Percentiles rank a stretch among this genome's conserved stretches.
These are phyloP conservation scores for Carnegiea gigantea DNA, from an alignment of 179 eudicot species.

Conservation along the genomic window DNA sequence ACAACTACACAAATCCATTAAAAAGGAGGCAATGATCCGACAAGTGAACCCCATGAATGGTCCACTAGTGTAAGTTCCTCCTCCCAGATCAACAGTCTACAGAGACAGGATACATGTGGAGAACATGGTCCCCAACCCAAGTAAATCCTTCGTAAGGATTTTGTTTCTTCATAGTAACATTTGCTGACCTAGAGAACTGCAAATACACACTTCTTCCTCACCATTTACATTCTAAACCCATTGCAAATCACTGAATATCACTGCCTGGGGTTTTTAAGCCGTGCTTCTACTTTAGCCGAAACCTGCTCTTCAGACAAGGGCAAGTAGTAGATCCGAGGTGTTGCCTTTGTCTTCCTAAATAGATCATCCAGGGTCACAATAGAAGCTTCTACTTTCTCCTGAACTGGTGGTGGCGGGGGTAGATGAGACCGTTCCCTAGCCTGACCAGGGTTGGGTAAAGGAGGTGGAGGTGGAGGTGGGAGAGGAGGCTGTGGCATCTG, in stretches of 20 bases:
- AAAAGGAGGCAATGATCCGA: not conserved
- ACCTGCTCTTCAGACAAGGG: conserved; percentile 87
- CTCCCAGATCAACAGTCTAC: not conserved
- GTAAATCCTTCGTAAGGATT: not conserved
- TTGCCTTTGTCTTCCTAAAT: conserved; percentile 78
- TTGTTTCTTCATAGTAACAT: conserved; percentile 12
- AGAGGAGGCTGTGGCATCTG: conserved; percentile 51
- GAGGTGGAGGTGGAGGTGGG: conserved; percentile 65
- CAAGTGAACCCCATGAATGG: not conserved
- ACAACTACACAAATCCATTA: not conserved
- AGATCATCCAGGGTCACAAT: conserved; percentile 86
- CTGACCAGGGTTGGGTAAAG: conserved; percentile 24
- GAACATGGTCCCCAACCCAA: not conserved
- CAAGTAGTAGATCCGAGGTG: conserved; percentile 87
- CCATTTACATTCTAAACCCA: conserved; percentile 31
- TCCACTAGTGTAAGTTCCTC: not conserved
- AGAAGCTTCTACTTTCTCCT: conserved; percentile 70
- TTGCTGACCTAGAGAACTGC: conserved; percentile 60
- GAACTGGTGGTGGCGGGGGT: conserved; percentile 36
- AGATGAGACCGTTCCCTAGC: conserved; percentile 26
- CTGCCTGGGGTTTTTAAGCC: conserved; percentile 41
- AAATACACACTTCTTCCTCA: conserved; percentile 41
- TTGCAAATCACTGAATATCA: conserved; percentile 21
- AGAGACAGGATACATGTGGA: not conserved
- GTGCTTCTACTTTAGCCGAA: conserved; percentile 45